Percentiles rank a stretch among this genome's conserved stretches.
Evolutionary conservation across 805 yeast genomes (phyloP).

Genomic region (Debaryomyces maramus): DNA sequence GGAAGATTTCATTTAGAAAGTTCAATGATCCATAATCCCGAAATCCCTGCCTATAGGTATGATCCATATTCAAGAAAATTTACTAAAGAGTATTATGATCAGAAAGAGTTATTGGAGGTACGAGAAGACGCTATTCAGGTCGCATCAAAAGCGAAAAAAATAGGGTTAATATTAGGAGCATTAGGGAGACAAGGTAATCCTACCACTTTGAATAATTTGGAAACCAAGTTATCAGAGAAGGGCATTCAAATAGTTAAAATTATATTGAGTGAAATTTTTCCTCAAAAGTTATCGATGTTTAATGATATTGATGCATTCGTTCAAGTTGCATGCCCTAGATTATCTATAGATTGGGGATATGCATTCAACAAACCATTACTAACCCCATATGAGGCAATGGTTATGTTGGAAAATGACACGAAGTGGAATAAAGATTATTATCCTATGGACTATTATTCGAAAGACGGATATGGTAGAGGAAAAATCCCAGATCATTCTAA

Average conservation of each 20-base stretch:
- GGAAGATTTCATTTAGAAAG: conserved; percentile 95
- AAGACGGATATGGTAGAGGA: conserved; percentile 92
- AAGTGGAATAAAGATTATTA: conserved; percentile 66
- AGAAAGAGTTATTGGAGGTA: conserved; percentile 72
- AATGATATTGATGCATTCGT: conserved; percentile 93
- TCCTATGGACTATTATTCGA: conserved; percentile 94
- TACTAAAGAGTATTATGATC: conserved; percentile 86
- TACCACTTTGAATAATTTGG: conserved; percentile 67
- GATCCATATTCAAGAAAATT: conserved; percentile 94
- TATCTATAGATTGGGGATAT: conserved; percentile 98
- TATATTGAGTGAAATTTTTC: conserved; percentile 88
- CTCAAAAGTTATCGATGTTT: conserved; percentile 87
- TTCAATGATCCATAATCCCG: conserved; percentile 96
- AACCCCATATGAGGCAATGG: conserved; percentile 97
- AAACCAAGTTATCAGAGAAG: conserved; percentile 47
- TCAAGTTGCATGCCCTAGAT: conserved; percentile 95
- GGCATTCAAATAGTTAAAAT: conserved; percentile 78
- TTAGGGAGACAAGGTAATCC: conserved; percentile 94
- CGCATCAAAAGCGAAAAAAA: conserved; percentile 59
- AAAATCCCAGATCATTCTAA: conserved; percentile 52
- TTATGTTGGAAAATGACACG: conserved; percentile 70
- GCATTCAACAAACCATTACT: conserved; percentile 89
- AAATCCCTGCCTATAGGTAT: conserved; percentile 86
- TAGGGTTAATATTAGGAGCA: conserved; percentile 89
- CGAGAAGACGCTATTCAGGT: conserved; percentile 70